Evolutionary conservation across 768 basidiomycete genomes (phyloP).

Genomic region (Mycena galericulata): DNA sequence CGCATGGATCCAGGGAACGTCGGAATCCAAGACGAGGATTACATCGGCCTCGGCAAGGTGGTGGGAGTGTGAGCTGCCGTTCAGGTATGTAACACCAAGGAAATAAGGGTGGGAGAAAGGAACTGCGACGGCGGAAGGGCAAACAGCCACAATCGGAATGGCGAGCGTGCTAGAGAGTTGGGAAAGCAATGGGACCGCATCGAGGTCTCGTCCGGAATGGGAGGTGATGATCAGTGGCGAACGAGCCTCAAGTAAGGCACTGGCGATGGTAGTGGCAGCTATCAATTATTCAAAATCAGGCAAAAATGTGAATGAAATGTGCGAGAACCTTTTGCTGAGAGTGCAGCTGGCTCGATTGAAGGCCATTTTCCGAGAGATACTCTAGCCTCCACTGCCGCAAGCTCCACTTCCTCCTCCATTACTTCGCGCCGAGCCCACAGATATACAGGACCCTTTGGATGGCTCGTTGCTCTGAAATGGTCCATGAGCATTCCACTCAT

Average conservation of each 20-base stretch:
- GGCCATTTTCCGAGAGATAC: slow-evolving; percentile 60
- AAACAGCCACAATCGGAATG: slow-evolving; percentile 65
- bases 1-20: slow-evolving; percentile 73
- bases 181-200: slow-evolving; percentile 58
- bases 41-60: slow-evolving; percentile 69
- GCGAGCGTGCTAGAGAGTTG: slow-evolving; percentile 63
- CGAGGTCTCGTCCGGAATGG: slow-evolving; percentile 66
- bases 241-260: slow-evolving; percentile 61
- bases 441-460: slow-evolving; percentile 81
- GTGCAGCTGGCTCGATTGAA: slow-evolving; percentile 59
- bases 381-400: slow-evolving; percentile 45
- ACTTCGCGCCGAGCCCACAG: slow-evolving; percentile 80
- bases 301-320: too few species aligned
- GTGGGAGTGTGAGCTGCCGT: slow-evolving; percentile 55
- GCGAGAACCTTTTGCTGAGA: slow-evolving; percentile 53
- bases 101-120: slow-evolving; percentile 69
- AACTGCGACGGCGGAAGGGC: slow-evolving; percentile 63
- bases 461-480: slow-evolving; percentile 67
- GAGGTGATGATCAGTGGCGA: slow-evolving; percentile 76
- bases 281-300: slow-evolving; percentile 5
- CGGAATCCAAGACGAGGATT: slow-evolving; percentile 73
- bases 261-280: slow-evolving; percentile 56
- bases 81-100: slow-evolving; percentile 64
- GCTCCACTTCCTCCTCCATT: slow-evolving; percentile 72
- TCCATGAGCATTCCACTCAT: slow-evolving; percentile 2